Base-by-base conservation (phyloP, 352 stramenopile genomes). In the Phytophthora ramorum region DNA sequence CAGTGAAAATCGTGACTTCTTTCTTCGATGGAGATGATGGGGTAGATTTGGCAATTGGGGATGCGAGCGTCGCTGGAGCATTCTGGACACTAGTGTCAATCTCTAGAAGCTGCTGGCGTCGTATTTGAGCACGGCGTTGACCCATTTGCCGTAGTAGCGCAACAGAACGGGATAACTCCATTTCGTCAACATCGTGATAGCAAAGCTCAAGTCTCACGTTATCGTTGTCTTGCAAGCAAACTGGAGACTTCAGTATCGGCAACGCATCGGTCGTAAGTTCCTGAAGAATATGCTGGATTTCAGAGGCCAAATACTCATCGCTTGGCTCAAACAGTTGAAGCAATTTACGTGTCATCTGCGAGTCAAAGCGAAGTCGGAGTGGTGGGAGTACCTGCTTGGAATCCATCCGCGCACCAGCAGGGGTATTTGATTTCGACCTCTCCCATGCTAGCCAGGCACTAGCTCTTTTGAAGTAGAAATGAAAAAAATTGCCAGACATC, bases 161-260 rank as follows among this genome's bases (percentile, higher is more conserved):
- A 14, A 64, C 60, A 28, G 87, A 81, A 49, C 52, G 61, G 17
- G 78, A 71, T 7, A 92, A 66, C 13, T 91, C 79, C 32, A 81
- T 59, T 71, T 87, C 81, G 17, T 75, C 78, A 10, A 90, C 76
- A 30, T 88, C 79, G 20, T 81, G 48, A 13, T 75, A 73, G n/a
- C 59, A 35, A 2, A 69, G 54, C 20, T 63, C 52, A 8, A 40
- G 41, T 7, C 58, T 67, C 7, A 54, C 20, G 5, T 56, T 58
- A 2, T 52, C 45, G 28, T 74, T 62, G 41, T 69, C 73, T 34
- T 58, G 34, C 1, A 51, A 16, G 20, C 65, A 75, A 17, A 57
- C 38, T 53, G 54, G 34, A 38, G 68, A 78, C 16, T 65, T 38
- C 13, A 87, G 37, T 16, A 89, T 66, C 2, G 76, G 62, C 4